phyloP scores from a whole-genome alignment of 345 rosid genomes.

The Gossypium anomalum region DNA sequence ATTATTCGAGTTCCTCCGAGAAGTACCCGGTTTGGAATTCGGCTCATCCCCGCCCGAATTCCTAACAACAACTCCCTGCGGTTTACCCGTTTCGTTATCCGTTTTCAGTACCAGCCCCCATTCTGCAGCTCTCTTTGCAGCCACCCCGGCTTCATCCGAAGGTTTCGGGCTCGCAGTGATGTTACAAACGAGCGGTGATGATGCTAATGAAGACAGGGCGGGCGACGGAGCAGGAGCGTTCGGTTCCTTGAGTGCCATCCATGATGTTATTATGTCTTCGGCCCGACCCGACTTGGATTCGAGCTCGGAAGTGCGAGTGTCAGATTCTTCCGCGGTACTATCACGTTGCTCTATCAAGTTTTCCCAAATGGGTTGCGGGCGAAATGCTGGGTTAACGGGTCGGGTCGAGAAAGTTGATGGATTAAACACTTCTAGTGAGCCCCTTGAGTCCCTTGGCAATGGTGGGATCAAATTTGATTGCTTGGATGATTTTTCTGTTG shows the following conservation, averaged over 20 bases:
- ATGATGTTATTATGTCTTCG: constrained; percentile 62
- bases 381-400: constrained; percentile 46
- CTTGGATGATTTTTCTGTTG: constrained; percentile 41
- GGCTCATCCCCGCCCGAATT: constrained; percentile 77
- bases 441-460: constrained; percentile 63
- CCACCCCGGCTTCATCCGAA: constrained; percentile 42
- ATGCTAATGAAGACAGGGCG: not conserved
- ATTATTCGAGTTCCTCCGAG: constrained; percentile 59
- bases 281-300: constrained; percentile 32
- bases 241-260: constrained; percentile 84
- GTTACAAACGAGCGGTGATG: constrained; percentile 12
- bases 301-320: constrained; percentile 11
- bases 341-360: constrained; percentile 36
- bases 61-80: constrained; percentile 66
- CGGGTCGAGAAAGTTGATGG: constrained; percentile 51
- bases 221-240: constrained; percentile 25
- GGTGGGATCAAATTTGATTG: constrained; percentile 31
- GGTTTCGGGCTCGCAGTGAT: not conserved
- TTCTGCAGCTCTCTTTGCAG: constrained; percentile 89
- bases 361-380: constrained; percentile 53
- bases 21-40: constrained; percentile 34
- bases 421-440: constrained; percentile 85
- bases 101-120: constrained; percentile 93
- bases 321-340: constrained; percentile 24
- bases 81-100: constrained; percentile 74